These are phyloP conservation scores for Epichloe hybrida DNA, from an alignment of 2,329 filamentous ascomycete genomes.

Conservation along the genomic window DNA sequence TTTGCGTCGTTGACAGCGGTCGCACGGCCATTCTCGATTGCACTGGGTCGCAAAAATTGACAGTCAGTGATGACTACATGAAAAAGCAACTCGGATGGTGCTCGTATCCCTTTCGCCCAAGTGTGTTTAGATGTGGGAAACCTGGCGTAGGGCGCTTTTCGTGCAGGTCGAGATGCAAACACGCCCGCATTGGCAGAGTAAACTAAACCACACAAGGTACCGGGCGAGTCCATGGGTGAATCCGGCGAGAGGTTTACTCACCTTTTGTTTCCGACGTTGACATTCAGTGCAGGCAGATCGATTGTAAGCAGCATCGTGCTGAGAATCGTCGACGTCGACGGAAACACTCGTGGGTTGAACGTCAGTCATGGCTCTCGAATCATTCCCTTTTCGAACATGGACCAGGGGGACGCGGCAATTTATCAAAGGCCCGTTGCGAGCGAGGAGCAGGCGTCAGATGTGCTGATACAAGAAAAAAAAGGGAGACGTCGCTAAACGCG, in stretches of 20 bases:
- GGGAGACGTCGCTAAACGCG: too few species aligned
- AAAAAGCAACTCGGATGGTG: not conserved
- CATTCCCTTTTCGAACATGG: too few species aligned
- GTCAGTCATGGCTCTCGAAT: not conserved
- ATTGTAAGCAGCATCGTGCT: slow-evolving; percentile 9
- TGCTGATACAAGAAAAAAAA: too few species aligned
- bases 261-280: slow-evolving; percentile 26
- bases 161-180: too few species aligned
- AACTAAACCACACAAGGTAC: too few species aligned
- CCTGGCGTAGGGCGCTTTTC: too few species aligned
- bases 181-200: too few species aligned
- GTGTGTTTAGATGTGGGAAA: too few species aligned
- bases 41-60: slow-evolving; percentile 10
- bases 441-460: too few species aligned
- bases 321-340: not conserved
- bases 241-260: slow-evolving; percentile 3
- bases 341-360: not conserved
- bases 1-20: slow-evolving; percentile 19
- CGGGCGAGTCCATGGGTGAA: too few species aligned
- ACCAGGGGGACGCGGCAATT: too few species aligned
- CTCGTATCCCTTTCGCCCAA: too few species aligned
- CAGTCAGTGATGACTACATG: not conserved
- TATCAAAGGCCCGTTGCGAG: not conserved
- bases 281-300: slow-evolving; percentile 30
- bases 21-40: slow-evolving; percentile 20